Conservation (phyloP, 2,329 filamentous ascomycete genomes). For the Pseudogymnoascus sp. region DNA sequence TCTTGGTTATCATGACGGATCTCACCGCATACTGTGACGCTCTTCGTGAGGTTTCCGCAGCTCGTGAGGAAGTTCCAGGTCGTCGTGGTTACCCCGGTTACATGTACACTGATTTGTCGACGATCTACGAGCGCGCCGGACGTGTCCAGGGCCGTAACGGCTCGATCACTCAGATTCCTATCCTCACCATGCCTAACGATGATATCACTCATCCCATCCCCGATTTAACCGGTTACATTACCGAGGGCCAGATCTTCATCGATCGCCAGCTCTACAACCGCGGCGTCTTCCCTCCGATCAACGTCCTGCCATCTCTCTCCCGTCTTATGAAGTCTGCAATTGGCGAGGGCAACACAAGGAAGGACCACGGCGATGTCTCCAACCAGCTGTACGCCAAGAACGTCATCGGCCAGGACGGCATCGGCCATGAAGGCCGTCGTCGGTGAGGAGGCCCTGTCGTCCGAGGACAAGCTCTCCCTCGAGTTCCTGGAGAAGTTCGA, state of each 20-base stretch:
- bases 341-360: slow-evolving; percentile 91
- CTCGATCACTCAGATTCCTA: slow-evolving; percentile 98
- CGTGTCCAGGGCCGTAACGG: slow-evolving; percentile 96
- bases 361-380: slow-evolving; percentile 95
- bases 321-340: slow-evolving; percentile 99
- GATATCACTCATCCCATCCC: slow-evolving; percentile 99
- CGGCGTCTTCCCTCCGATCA: slow-evolving; percentile 97
- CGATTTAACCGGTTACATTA: slow-evolving; percentile 98
- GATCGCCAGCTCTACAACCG: slow-evolving; percentile 93
- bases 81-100: slow-evolving; percentile 99
- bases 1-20: slow-evolving; percentile 96
- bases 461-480: slow-evolving; percentile 94
- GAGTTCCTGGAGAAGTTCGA: slow-evolving; percentile 99
- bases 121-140: slow-evolving; percentile 97
- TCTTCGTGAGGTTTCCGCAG: slow-evolving; percentile 95
- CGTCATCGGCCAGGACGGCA: slow-evolving; percentile 95
- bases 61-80: slow-evolving; percentile 96
- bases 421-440: slow-evolving; percentile 99
- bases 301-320: slow-evolving; percentile 93
- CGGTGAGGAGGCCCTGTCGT: slow-evolving; percentile 90
- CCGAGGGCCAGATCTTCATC: slow-evolving; percentile 96
- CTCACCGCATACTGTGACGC: slow-evolving; percentile 97
- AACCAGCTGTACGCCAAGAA: slow-evolving; percentile 99
- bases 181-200: slow-evolving; percentile 99
- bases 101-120: slow-evolving; percentile 99